Evolutionary conservation across 805 yeast genomes (phyloP).

Genomic region (Ogataea methanolica): DNA sequence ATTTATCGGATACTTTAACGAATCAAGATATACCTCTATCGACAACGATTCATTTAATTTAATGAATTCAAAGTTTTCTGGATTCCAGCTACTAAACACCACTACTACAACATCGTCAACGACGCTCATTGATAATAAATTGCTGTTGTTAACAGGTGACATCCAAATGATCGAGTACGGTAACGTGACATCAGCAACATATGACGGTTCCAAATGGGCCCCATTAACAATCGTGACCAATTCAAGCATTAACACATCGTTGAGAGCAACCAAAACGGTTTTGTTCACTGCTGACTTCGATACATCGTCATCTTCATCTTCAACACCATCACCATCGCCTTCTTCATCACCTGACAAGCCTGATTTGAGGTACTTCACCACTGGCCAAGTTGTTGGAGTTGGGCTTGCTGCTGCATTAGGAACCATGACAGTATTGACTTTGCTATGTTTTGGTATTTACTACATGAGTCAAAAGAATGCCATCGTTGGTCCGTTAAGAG

Average conservation of each 20-base stretch:
- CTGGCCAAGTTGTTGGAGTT: slow-evolving; percentile 66
- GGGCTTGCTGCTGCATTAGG: slow-evolving; percentile 65
- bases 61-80: slow-evolving; percentile 37
- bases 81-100: slow-evolving; percentile 26
- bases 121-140: slow-evolving; percentile 38
- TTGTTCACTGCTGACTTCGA: slow-evolving; percentile 3
- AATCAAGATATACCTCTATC: slow-evolving; percentile 43
- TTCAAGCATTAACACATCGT: slow-evolving; percentile 2
- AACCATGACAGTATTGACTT: slow-evolving; percentile 35
- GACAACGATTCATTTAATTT: slow-evolving; percentile 28
- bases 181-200: slow-evolving; percentile 54
- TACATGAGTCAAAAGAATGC: slow-evolving; percentile 34
- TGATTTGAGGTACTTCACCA: slow-evolving; percentile 26
- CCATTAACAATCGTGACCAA: slow-evolving; percentile 46
- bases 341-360: slow-evolving; percentile 1
- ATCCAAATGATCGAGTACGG: slow-evolving; percentile 50
- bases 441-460: slow-evolving; percentile 35
- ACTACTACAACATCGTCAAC: slow-evolving; percentile 26
- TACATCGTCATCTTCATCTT: slow-evolving; percentile 6
- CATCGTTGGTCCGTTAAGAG: slow-evolving; percentile 41
- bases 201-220: slow-evolving; percentile 61
- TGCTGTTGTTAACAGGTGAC: slow-evolving; percentile 56
- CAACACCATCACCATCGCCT: slow-evolving; percentile 5
- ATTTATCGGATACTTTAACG: slow-evolving; percentile 39
- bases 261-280: neutral